phyloP scores from a whole-genome alignment of 1,139 yeast genomes.

The Suhomyces kunorum region DNA sequence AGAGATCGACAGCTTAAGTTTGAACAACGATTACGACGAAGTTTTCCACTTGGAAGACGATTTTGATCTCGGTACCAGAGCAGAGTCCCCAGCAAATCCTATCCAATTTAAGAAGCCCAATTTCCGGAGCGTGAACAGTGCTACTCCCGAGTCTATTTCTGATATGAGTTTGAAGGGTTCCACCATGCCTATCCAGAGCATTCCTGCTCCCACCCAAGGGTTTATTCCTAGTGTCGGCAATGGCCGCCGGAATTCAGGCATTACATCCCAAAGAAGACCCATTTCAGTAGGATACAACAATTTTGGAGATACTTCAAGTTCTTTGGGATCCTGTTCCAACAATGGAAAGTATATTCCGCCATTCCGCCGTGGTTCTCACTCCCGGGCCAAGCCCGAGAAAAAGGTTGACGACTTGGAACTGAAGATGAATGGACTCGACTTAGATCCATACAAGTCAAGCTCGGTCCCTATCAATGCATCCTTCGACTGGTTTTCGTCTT shows the following conservation, averaged over 20 bases:
- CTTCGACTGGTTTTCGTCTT: slow-evolving; percentile 39
- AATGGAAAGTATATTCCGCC: slow-evolving; percentile 73
- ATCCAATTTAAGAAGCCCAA: slow-evolving; percentile 18
- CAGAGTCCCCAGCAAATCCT: slow-evolving; percentile 8
- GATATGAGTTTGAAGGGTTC: slow-evolving; percentile 7
- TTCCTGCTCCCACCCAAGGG: background rate
- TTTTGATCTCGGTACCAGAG: slow-evolving; percentile 25
- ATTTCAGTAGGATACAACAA: slow-evolving; percentile 15
- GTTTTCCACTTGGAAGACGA: slow-evolving; percentile 51
- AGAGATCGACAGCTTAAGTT: slow-evolving; percentile 38
- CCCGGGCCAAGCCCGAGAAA: slow-evolving; percentile 13
- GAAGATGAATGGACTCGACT: slow-evolving; percentile 15
- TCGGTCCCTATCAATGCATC: slow-evolving; percentile 46
- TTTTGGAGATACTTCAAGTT: slow-evolving; percentile 4
- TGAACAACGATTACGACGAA: slow-evolving; percentile 38
- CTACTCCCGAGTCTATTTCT: slow-evolving; percentile 15
- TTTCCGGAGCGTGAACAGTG: slow-evolving; percentile 13
- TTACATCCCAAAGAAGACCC: slow-evolving; percentile 14
- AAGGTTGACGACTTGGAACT: slow-evolving; percentile 12
- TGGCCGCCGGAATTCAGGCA: slow-evolving; percentile 14
- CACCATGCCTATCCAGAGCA: slow-evolving; percentile 3
- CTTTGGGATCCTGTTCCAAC: slow-evolving; percentile 18
- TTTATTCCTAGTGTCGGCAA: background rate
- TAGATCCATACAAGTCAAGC: slow-evolving; percentile 26
- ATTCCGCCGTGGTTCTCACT: slow-evolving; percentile 53